Conservation (phyloP, 371 early-diverging fungal species). For the Funneliformis caledonium region DNA sequence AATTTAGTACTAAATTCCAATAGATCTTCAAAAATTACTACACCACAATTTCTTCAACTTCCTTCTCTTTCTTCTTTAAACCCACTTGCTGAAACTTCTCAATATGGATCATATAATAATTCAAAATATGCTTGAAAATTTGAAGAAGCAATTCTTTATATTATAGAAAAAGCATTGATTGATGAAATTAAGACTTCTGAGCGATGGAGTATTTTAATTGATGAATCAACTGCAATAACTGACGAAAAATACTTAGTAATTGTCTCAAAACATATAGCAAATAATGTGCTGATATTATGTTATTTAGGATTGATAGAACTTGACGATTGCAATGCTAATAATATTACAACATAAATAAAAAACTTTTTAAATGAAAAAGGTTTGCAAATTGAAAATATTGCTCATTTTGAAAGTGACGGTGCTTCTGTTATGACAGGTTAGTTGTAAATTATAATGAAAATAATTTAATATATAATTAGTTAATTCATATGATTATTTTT, state of each 20-base stretch:
- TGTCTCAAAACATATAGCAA: too few species aligned
- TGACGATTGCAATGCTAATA: too few species aligned
- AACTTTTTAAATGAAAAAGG: neutral
- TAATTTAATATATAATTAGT: too few species aligned
- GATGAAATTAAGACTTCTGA: neutral
- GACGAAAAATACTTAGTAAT: neutral
- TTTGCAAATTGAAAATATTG: neutral
- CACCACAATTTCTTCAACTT: neutral
- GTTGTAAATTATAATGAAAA: too few species aligned
- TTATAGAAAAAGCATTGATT: neutral
- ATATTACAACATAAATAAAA: too few species aligned
- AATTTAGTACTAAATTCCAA: neutral
- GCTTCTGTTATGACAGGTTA: neutral
- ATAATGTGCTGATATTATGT: too few species aligned
- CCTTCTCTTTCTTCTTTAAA: neutral
- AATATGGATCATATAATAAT: conserved; percentile 6
- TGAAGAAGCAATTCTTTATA: neutral
- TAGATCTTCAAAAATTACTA: neutral
- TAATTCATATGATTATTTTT: neutral
- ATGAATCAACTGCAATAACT: neutral
- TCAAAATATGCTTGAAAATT: neutral
- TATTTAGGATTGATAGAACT: too few species aligned
- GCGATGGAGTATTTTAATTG: conserved; percentile 4
- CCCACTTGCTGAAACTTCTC: neutral
- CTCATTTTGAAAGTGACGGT: conserved; percentile 26